phyloP scores from a whole-genome alignment of 805 yeast genomes.

The Peterozyma toletana region DNA sequence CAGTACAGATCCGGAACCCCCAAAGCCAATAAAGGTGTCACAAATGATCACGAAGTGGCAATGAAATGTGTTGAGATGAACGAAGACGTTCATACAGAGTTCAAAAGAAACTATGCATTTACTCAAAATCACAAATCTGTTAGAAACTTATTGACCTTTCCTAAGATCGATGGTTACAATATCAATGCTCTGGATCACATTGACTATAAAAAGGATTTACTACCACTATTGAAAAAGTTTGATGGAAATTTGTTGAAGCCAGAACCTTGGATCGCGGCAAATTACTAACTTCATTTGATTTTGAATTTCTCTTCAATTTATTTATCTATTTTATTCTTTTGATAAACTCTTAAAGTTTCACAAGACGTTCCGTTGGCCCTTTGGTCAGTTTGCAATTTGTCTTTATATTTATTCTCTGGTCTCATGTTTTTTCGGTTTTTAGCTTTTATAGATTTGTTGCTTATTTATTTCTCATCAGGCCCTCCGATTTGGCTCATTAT shows the following conservation, averaged over 20 bases:
- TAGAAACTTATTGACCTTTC: conserved; percentile 3
- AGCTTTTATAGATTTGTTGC: too few relatives aligned
- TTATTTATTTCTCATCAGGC: too few relatives aligned
- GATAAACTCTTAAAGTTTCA: too few relatives aligned
- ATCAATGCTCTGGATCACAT: conserved; percentile 1
- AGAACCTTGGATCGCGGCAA: conserved; percentile 2
- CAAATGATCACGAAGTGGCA: neutral
- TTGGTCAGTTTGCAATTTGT: too few relatives aligned
- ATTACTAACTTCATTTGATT: too few relatives aligned
- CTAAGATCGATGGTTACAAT: conserved; percentile 1
- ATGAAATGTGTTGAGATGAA: conserved; percentile 2
- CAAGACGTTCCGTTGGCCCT: too few relatives aligned
- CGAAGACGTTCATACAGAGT: conserved; percentile 1
- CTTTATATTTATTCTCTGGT: too few relatives aligned
- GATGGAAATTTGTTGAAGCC: conserved; percentile 7
- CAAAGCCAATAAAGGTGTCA: conserved; percentile 1
- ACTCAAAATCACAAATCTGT: conserved; percentile 4
- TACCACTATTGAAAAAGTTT: conserved; percentile 7
- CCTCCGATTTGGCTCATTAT: too few relatives aligned
- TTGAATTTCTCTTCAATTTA: too few relatives aligned
- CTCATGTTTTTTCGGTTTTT: too few relatives aligned
- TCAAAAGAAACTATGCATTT: conserved; percentile 5
- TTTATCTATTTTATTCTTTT: too few relatives aligned
- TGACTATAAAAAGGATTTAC: neutral
- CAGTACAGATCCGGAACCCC: conserved; percentile 3